Evolutionary conservation across 2,329 filamentous ascomycete species (phyloP), one percentile per base, ranked within the genome.

Genomic region (Alternaria sp.): DNA sequence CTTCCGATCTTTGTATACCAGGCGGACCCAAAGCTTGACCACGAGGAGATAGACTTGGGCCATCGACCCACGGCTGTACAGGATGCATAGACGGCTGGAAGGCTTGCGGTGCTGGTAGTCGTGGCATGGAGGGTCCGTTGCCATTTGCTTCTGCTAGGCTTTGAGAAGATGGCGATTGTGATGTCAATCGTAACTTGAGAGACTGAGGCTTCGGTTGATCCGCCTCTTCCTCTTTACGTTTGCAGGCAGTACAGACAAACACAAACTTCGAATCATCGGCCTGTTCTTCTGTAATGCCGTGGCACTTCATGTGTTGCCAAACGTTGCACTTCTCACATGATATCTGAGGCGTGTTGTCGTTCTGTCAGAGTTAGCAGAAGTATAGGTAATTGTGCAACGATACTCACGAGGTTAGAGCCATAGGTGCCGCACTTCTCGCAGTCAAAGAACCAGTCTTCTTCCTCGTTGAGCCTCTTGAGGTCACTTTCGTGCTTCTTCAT

Each of bases 271-370:
- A 54, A 36, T 72, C 61, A 66, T 97, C 94, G 0, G 93, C 94
- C 64, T 94, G 91, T 61, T 86, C 82, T 70, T 96, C 87, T 46
- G 87, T 86, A 65, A 98, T 91, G 41, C 90, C 90, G 61, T 97
- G 86, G 74, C 95, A 99, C 71, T 91, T 92, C 83, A 93, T 97
- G 75, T 99, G 95, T 77, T 98, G 94, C 95, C 95, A 99, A 49
- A 97, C 90, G 74, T 90, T 96, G 83, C 95, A 99, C 68, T 85
- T 89, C 75, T 99, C 95, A 80, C 95, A 99, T 28, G 94, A 92
- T 66, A 99, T 89, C 76, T 93, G 97, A 75, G 97, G 94, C 8
- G 92, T 90, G 36, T 95, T 95, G 76, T 98, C 95, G 71, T 99
- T 95, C 85, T 87, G 64, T 16, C 28, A 32, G 54, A 77, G 71